These are phyloP conservation scores for Tetrastigma voinierianum DNA, from an alignment of 164 flowering plant species.

Conservation along the genomic window DNA sequence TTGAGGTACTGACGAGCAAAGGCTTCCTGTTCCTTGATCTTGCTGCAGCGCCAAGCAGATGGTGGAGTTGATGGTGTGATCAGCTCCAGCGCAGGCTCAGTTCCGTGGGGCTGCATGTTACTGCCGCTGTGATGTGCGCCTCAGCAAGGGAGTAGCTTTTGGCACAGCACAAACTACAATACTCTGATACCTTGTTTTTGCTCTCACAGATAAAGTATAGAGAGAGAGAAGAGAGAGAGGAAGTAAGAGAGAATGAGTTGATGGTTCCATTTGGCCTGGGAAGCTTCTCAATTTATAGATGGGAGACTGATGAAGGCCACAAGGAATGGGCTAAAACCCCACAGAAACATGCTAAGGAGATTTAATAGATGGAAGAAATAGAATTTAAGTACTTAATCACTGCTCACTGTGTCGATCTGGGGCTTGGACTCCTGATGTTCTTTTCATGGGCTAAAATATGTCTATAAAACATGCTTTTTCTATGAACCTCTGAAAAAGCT, in stretches of 20 bases:
- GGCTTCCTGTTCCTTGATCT: slow-evolving; percentile 55
- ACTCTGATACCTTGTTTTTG: slow-evolving; percentile 25
- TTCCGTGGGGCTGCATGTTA: slow-evolving; percentile 48
- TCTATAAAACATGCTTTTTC: too few relatives aligned
- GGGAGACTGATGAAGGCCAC: not conserved
- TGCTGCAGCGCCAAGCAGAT: slow-evolving; percentile 37
- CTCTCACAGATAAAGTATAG: not conserved
- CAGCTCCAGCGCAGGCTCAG: slow-evolving; percentile 45
- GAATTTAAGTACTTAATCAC: too few relatives aligned
- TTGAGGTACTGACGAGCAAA: slow-evolving; percentile 61
- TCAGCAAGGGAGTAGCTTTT: slow-evolving; percentile 27
- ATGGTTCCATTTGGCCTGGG: slow-evolving; percentile 6
- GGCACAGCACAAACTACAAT: slow-evolving; percentile 20
- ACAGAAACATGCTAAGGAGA: not conserved
- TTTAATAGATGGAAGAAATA: too few relatives aligned
- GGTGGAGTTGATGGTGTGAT: slow-evolving; percentile 40
- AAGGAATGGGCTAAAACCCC: not conserved
- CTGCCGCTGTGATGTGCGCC: slow-evolving; percentile 38
- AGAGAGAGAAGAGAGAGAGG: slow-evolving; percentile 3
- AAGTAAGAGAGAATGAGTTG: not conserved
- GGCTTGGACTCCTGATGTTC: too few relatives aligned
- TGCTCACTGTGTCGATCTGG: too few relatives aligned
- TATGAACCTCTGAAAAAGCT: too few relatives aligned
- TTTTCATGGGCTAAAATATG: too few relatives aligned
- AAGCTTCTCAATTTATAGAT: slow-evolving; percentile 23